Conservation (phyloP, 306 rosid species). For the Senna siamea region DNA sequence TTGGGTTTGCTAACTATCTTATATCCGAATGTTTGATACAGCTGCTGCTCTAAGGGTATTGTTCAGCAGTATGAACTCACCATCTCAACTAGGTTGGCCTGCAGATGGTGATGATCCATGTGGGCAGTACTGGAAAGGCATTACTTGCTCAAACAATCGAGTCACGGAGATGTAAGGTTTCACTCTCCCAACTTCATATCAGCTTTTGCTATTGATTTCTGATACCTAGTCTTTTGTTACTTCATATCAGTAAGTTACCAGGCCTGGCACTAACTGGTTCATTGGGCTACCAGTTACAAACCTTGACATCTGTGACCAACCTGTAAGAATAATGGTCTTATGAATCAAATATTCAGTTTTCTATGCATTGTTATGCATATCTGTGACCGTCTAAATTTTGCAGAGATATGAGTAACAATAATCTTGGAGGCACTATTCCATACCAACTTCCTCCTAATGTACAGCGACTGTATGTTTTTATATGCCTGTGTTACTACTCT, state of each 20-base stretch:
- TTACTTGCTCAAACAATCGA: conserved; percentile 70
- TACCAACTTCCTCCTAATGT: conserved; percentile 79
- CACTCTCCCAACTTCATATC: background rate
- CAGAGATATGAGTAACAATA: conserved; percentile 89
- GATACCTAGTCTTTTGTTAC: conserved; percentile 28
- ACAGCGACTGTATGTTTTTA: conserved; percentile 66
- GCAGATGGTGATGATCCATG: conserved; percentile 80
- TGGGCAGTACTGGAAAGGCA: conserved; percentile 89
- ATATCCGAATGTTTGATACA: conserved; percentile 45
- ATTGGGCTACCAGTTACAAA: conserved; percentile 56
- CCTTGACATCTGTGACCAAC: conserved; percentile 58
- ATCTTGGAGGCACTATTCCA: conserved; percentile 66
- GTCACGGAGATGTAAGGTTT: conserved; percentile 77
- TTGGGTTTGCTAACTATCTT: conserved; percentile 30
- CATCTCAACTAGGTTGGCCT: conserved; percentile 80
- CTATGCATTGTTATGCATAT: conserved; percentile 23
- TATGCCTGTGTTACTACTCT: conserved; percentile 25
- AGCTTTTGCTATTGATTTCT: conserved; percentile 41
- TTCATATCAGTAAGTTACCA: conserved; percentile 62
- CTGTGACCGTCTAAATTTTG: conserved; percentile 41
- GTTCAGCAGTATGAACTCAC: conserved; percentile 61
- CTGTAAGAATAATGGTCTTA: conserved; percentile 63
- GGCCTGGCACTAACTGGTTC: conserved; percentile 72
- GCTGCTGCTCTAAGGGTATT: conserved; percentile 61
- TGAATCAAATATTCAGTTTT: conserved; percentile 27